These are phyloP conservation scores for Magnolia officinalis DNA, from an alignment of 164 flowering plant species.

Conservation along the genomic window DNA sequence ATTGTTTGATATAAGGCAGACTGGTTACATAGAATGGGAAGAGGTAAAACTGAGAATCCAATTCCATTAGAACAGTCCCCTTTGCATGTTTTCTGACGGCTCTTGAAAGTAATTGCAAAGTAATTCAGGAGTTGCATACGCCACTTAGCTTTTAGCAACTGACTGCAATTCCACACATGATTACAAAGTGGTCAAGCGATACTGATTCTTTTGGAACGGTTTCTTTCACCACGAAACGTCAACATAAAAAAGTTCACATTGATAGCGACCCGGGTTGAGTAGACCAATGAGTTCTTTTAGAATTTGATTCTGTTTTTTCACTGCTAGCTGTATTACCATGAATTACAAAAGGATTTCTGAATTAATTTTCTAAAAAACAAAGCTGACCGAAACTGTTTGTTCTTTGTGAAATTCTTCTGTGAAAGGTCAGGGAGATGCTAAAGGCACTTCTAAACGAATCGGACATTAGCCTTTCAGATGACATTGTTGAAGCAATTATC, in stretches of 20 bases:
- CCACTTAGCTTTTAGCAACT: background rate
- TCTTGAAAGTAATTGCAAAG: background rate
- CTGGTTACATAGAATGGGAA: conserved; percentile 38
- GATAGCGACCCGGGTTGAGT: no score
- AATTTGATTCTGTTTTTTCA: no score
- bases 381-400: background rate
- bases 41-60: conserved; percentile 30
- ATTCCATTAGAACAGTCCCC: background rate
- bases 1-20: conserved; percentile 27
- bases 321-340: background rate
- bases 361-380: background rate
- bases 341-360: background rate
- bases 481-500: conserved; percentile 63
- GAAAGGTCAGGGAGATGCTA: conserved; percentile 69
- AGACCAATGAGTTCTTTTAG: no score
- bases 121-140: no score
- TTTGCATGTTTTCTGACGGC: background rate
- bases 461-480: conserved; percentile 60
- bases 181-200: background rate
- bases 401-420: background rate
- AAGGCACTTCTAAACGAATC: conserved; percentile 77
- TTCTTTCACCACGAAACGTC: no score
- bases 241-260: no score
- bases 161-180: background rate
- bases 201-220: background rate